These are phyloP conservation scores for Taiozyma sp. DNA, from an alignment of 1,139 yeast genomes.

Conservation along the genomic window DNA sequence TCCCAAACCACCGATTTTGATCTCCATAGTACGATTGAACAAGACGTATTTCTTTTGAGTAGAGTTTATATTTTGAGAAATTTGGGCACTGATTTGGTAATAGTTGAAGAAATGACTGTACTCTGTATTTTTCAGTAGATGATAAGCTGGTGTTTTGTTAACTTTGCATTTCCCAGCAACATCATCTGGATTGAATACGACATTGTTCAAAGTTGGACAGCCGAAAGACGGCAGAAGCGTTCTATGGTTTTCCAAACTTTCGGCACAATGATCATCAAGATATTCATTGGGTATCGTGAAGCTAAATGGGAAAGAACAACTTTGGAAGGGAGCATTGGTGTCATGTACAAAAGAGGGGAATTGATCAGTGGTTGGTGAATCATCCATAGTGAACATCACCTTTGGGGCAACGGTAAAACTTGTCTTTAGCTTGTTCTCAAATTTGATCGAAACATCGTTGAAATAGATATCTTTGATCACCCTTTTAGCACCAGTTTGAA, in stretches of 20 bases:
- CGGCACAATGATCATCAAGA: constrained; percentile 14
- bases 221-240: constrained; percentile 15
- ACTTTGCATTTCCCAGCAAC: constrained; percentile 15
- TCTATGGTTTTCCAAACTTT: constrained; percentile 7
- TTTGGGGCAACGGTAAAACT: background rate
- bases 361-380: constrained; percentile 7
- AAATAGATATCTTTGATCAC: constrained; percentile 15
- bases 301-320: constrained; percentile 13
- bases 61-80: constrained; percentile 11
- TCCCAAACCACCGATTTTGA: constrained; percentile 6
- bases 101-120: constrained; percentile 11
- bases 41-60: constrained; percentile 10
- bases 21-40: constrained; percentile 15
- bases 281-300: constrained; percentile 15
- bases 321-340: constrained; percentile 6
- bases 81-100: constrained; percentile 12
- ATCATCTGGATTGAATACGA: constrained; percentile 10
- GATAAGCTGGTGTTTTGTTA: background rate
- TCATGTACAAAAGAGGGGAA: constrained; percentile 9
- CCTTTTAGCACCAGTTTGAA: constrained; percentile 5
- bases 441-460: constrained; percentile 17
- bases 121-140: constrained; percentile 2
- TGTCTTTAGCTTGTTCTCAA: constrained; percentile 12
- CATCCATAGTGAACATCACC: constrained; percentile 14
- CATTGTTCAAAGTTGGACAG: constrained; percentile 13